phyloP scores from a whole-genome alignment of 371 early-diverging fungal genomes.

The Apophysomyces variabilis region DNA sequence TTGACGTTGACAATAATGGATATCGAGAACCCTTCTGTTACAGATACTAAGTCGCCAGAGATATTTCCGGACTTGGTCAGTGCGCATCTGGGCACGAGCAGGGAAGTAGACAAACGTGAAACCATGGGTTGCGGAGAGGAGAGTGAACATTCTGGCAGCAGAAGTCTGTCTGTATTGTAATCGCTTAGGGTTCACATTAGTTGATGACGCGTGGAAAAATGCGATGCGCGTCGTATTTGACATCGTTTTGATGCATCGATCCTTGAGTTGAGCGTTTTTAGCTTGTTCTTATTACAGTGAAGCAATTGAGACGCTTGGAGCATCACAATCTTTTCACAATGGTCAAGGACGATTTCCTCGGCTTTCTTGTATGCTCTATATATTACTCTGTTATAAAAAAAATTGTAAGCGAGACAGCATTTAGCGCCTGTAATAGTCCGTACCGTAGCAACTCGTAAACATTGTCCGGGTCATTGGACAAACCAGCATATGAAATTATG shows the following conservation, averaged over 20 bases:
- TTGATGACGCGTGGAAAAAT: too few species aligned
- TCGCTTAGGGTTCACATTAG: too few species aligned
- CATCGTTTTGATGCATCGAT: constrained; percentile 15
- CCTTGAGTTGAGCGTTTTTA: constrained; percentile 19
- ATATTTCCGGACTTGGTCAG: too few species aligned
- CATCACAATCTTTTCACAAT: constrained; percentile 12
- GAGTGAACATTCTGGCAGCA: too few species aligned
- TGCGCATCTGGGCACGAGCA: too few species aligned
- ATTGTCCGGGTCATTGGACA: constrained; percentile 1
- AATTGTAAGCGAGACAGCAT: constrained; percentile 1
- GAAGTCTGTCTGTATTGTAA: too few species aligned
- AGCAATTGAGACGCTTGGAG: constrained; percentile 13
- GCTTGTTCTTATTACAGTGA: constrained; percentile 17
- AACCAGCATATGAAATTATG: neutral
- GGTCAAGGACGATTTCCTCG: constrained; percentile 6
- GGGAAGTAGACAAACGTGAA: too few species aligned
- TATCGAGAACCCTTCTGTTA: too few species aligned
- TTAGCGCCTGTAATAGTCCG: constrained; percentile 5
- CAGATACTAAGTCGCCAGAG: too few species aligned
- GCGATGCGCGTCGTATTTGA: too few species aligned
- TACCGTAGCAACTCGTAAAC: constrained; percentile 13
- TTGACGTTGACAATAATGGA: too few species aligned
- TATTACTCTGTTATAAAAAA: constrained; percentile 2
- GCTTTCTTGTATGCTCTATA: neutral
- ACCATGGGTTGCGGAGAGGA: too few species aligned